These are phyloP conservation scores for Neonectria coccinea DNA, from an alignment of 2,329 filamentous ascomycete genomes.

Conservation along the genomic window DNA sequence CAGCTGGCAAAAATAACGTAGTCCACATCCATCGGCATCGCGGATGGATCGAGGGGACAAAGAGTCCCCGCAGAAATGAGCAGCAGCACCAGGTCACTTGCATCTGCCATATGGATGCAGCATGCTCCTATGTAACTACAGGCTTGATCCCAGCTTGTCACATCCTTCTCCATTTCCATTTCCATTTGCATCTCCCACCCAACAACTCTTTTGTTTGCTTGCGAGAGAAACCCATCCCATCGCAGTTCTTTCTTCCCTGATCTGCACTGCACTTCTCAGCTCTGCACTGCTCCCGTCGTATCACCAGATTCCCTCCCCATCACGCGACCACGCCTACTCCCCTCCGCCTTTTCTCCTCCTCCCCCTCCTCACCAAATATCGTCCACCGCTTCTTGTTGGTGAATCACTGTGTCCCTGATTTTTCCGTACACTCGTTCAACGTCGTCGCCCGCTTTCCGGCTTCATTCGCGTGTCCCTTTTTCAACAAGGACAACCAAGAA, in stretches of 20 bases:
- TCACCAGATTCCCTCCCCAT: slow-evolving; percentile 7
- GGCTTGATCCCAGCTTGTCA: slow-evolving; percentile 17
- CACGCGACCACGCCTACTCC: neutral
- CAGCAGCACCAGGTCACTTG: slow-evolving; percentile 8
- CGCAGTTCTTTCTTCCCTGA: neutral
- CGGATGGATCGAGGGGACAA: neutral
- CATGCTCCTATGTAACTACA: slow-evolving; percentile 1
- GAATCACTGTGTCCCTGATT: neutral
- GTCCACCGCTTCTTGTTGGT: slow-evolving; percentile 13
- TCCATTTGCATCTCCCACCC: slow-evolving; percentile 15
- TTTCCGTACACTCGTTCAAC: slow-evolving; percentile 3
- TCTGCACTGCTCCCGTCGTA: neutral
- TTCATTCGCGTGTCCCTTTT: slow-evolving; percentile 4
- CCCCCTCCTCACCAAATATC: slow-evolving; percentile 2
- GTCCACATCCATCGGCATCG: slow-evolving; percentile 19
- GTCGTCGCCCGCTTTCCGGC: neutral
- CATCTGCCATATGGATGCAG: neutral
- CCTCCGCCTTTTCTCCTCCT: slow-evolving; percentile 1
- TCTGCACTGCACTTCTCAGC: neutral
- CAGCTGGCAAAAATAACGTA: slow-evolving; percentile 6
- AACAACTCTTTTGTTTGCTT: slow-evolving; percentile 7
- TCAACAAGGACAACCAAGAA: neutral
- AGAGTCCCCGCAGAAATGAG: neutral
- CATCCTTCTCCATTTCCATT: slow-evolving; percentile 13
- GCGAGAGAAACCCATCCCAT: neutral